phyloP scores from a whole-genome alignment of 805 yeast species.

The Candida sakaeoensis region DNA sequence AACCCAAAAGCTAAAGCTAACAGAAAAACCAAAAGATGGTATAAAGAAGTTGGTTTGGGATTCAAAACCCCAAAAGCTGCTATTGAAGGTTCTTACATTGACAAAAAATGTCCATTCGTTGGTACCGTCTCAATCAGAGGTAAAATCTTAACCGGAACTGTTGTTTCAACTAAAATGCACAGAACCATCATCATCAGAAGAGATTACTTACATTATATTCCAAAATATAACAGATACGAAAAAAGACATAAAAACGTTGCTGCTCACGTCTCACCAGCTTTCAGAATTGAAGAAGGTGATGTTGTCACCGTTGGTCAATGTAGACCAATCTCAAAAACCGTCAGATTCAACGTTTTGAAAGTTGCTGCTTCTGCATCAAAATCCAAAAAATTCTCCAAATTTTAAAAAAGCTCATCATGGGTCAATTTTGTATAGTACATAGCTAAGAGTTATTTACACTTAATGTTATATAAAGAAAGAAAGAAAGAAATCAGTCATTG shows the following conservation, averaged over 20 bases:
- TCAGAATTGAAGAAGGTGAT: constrained; percentile 99
- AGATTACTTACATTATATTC: constrained; percentile 99
- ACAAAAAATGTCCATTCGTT: constrained; percentile 99
- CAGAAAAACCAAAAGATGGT: constrained; percentile 99
- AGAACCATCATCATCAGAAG: constrained; percentile 99
- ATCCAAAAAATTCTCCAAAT: constrained; percentile 94
- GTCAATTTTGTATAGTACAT: constrained; percentile 3
- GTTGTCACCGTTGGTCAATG: constrained; percentile 99
- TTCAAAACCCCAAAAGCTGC: constrained; percentile 99
- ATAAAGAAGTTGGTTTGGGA: constrained; percentile 99
- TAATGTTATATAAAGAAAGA: constrained; percentile 12
- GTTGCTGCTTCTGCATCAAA: constrained; percentile 86
- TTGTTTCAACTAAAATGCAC: constrained; percentile 99
- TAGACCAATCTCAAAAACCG: constrained; percentile 99
- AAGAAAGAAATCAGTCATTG: neutral
- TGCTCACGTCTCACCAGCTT: constrained; percentile 99
- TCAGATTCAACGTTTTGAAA: constrained; percentile 98
- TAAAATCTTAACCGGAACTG: constrained; percentile 98
- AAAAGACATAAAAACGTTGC: constrained; percentile 99
- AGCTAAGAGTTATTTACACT: constrained; percentile 4
- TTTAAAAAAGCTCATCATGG: constrained; percentile 47
- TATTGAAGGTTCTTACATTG: constrained; percentile 97
- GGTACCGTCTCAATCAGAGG: constrained; percentile 99
- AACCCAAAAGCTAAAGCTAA: constrained; percentile 99
- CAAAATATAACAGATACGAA: constrained; percentile 99